Conservation (phyloP, 2,329 filamentous ascomycete species). For the Neopestalotiopsis sp. region DNA sequence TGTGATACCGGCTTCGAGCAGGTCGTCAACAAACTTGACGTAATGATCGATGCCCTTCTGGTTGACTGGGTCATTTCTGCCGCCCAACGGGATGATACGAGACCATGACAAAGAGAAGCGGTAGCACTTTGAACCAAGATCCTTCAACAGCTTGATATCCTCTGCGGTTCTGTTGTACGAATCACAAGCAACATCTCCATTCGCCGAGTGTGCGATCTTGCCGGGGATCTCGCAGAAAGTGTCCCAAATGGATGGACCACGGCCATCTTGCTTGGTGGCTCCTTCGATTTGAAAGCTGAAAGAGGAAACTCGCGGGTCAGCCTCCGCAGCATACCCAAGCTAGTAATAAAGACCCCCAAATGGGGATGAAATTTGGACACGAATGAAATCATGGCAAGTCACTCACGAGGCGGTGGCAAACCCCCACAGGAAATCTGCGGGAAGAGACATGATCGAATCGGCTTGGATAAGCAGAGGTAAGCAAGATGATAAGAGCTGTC, state of each 20-base stretch:
- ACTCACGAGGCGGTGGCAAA: constrained; percentile 78
- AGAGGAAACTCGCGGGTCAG: constrained; percentile 28
- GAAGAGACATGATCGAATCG: constrained; percentile 58
- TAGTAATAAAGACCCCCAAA: background rate
- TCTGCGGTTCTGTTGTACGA: constrained; percentile 81
- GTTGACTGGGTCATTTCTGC: constrained; percentile 82
- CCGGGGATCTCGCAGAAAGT: constrained; percentile 82
- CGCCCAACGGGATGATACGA: constrained; percentile 84
- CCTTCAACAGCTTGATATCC: constrained; percentile 80
- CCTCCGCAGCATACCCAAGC: constrained; percentile 16
- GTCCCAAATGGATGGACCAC: constrained; percentile 87
- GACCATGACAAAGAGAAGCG: constrained; percentile 88
- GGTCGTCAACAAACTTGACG: constrained; percentile 77
- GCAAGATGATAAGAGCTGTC: constrained; percentile 26
- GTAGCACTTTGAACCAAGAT: constrained; percentile 75
- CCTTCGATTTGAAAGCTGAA: constrained; percentile 88
- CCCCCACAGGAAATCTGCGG: constrained; percentile 77
- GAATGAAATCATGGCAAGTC: background rate
- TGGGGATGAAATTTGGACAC: background rate
- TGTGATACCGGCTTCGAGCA: constrained; percentile 76
- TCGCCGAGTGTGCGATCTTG: constrained; percentile 81
- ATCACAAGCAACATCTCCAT: constrained; percentile 81
- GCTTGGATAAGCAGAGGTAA: constrained; percentile 21
- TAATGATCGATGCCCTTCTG: constrained; percentile 80
- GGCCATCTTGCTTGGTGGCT: constrained; percentile 74